phyloP scores from a whole-genome alignment of 352 stramenopile species.

The Blastocystis sp. region DNA sequence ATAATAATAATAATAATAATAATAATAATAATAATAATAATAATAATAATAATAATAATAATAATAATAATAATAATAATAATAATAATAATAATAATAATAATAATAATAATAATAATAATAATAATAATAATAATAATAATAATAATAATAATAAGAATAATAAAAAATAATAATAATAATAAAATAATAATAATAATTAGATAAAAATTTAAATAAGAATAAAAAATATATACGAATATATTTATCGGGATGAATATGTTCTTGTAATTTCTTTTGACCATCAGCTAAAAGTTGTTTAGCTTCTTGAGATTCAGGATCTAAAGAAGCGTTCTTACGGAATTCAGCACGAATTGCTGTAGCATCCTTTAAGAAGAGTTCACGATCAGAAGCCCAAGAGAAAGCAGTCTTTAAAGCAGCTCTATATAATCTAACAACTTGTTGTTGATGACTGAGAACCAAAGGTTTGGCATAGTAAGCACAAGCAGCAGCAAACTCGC shows the following conservation, averaged over 20 bases:
- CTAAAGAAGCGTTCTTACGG: constrained; percentile 18
- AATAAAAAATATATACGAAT: constrained; percentile 31
- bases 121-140: no score
- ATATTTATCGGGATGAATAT: constrained; percentile 27
- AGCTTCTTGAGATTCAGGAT: constrained; percentile 31
- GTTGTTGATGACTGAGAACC: constrained; percentile 30
- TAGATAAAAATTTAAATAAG: no score
- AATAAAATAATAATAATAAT: no score
- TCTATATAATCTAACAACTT: constrained; percentile 28
- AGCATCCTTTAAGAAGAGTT: constrained; percentile 31
- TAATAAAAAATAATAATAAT: no score
- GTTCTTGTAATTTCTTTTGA: constrained; percentile 8
- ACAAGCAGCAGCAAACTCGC: constrained; percentile 34
- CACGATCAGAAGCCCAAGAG: constrained; percentile 24
- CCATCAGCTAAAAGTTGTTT: constrained; percentile 23
- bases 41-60: no score
- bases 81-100: no score
- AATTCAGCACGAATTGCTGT: constrained; percentile 13
- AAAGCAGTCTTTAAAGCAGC: constrained; percentile 17
- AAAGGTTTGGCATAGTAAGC: constrained; percentile 32
- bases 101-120: no score
- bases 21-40: no score
- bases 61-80: no score
- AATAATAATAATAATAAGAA: no score
- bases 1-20: no score